A percentile compares a stretch with the other conserved stretches of the same genome.
These are phyloP conservation scores for Erigeron canadensis DNA, from an alignment of 129 eudicot species.

Conservation along the genomic window DNA sequence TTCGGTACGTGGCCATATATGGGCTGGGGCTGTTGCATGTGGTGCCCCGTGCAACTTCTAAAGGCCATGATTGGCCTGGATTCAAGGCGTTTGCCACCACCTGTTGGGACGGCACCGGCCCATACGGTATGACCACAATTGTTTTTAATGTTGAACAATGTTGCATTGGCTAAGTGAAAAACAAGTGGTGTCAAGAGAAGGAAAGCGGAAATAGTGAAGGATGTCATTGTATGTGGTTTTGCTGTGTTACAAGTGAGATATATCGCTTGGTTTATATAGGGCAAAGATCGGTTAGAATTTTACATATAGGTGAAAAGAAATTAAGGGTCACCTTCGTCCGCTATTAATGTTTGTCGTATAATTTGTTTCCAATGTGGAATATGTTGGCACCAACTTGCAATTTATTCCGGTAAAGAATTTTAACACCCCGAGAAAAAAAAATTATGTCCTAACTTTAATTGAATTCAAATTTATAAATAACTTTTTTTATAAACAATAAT, in stretches of 20 bases:
- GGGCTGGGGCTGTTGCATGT: conserved; percentile 13
- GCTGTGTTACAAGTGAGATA: background rate
- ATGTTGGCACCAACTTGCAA: conserved; percentile 1
- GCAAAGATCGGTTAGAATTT: background rate
- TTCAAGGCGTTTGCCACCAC: conserved; percentile 46
- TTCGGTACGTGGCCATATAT: conserved; percentile 38
- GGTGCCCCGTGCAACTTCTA: conserved; percentile 27
- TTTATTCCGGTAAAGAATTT: no score
- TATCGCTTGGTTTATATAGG: conserved; percentile 21
- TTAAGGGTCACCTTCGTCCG: background rate
- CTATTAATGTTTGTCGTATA: background rate
- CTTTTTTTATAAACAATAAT: no score
- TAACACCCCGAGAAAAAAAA: no score
- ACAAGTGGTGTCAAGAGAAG: conserved; percentile 26
- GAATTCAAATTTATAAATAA: no score
- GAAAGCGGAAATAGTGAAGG: conserved; percentile 17
- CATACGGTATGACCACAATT: conserved; percentile 56
- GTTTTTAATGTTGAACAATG: conserved; percentile 36
- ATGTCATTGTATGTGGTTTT: conserved; percentile 16
- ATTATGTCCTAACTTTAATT: no score
- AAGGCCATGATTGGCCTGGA: conserved; percentile 32
- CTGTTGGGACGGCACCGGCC: conserved; percentile 53
- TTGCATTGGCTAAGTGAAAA: conserved; percentile 33
- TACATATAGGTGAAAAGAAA: no score
- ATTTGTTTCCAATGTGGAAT: background rate